Evolutionary conservation across 176 grass and related monocot species (phyloP), one percentile per base, ranked within the genome.

Genomic region (Oryza officinalis): DNA sequence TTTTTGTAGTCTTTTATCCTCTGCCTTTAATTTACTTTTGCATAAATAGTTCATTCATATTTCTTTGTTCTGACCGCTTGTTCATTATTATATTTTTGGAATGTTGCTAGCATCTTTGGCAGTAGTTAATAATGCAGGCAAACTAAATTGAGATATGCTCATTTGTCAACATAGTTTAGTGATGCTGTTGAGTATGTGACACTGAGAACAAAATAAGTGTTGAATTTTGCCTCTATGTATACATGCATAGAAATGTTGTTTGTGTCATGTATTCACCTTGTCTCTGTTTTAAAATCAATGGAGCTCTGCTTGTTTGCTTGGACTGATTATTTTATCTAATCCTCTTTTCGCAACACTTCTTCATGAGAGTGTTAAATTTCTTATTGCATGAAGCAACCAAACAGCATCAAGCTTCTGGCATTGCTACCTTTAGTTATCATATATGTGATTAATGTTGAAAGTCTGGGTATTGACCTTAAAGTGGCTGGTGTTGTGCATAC

Each of bases 221-320:
- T 35, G 35, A 37, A 23, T 65, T 76, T 69, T 66, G 71, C 11
- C 22, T 67, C 37, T 75, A 75, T 10, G 37, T 69, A 32, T 73
- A 35, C 3, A 17, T 28, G 40, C 11, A 27, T 65, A 13, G 10
- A 60, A 32, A 30, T 65, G 38, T 7, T 49, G 41, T 47, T 73
- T 2, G 8, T 8, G 43, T 75, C 10, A 45, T 25, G 38, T 15
- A 27, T 69, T 73, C 74, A 67, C 22, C 0, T 44, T 87, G 26
- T 13, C 64, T 82, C 44, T 60, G 52, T 69, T 60, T 82, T 12
- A 78, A 25, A 52, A 38, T 76, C 33, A 17, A 37, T 65, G 8
- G 8, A 54, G 52, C 28, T 74, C 30, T 75, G 2, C 47, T 50
- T 4, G 11, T 65, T 64, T 67, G 33, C 44, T 17, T 7, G 41